Conservation (phyloP, 2,329 filamentous ascomycete species). For the Xenoacremonium recifei region DNA sequence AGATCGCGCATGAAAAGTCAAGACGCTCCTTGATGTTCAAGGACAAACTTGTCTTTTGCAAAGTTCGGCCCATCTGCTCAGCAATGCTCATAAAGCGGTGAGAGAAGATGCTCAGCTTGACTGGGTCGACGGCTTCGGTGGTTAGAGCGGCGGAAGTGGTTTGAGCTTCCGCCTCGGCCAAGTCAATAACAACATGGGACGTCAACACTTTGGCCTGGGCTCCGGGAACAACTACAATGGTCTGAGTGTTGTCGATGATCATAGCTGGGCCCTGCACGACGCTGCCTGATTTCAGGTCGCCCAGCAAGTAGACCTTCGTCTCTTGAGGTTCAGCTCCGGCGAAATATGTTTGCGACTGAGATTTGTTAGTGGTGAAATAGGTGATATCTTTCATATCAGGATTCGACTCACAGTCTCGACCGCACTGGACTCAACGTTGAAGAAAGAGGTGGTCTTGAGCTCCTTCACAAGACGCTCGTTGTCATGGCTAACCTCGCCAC, state of each 20-base stretch:
- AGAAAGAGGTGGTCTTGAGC: background rate
- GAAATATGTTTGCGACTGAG: background rate
- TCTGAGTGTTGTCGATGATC: constrained; percentile 68
- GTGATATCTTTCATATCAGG: background rate
- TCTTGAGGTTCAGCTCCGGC: background rate
- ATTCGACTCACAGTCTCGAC: background rate
- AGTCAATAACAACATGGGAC: constrained; percentile 22
- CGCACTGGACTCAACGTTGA: background rate
- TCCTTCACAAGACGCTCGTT: background rate
- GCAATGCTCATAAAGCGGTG: constrained; percentile 80
- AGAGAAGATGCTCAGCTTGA: constrained; percentile 70
- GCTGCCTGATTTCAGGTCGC: constrained; percentile 2
- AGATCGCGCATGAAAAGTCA: constrained; percentile 75
- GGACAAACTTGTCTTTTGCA: constrained; percentile 73
- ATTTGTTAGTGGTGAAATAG: background rate
- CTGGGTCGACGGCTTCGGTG: constrained; percentile 58
- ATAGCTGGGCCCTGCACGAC: constrained; percentile 57
- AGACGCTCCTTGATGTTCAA: constrained; percentile 79
- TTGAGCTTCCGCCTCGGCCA: background rate
- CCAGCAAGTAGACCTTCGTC: background rate
- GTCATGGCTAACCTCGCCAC: background rate
- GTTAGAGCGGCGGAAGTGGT: constrained; percentile 5
- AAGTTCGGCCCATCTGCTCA: constrained; percentile 73
- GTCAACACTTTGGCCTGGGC: constrained; percentile 26
- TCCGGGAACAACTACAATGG: constrained; percentile 61